Percentiles rank a stretch among this genome's conserved stretches.
These are phyloP conservation scores for Ustilago nuda DNA, from an alignment of 1,284 basidiomycete species.

Conservation along the genomic window DNA sequence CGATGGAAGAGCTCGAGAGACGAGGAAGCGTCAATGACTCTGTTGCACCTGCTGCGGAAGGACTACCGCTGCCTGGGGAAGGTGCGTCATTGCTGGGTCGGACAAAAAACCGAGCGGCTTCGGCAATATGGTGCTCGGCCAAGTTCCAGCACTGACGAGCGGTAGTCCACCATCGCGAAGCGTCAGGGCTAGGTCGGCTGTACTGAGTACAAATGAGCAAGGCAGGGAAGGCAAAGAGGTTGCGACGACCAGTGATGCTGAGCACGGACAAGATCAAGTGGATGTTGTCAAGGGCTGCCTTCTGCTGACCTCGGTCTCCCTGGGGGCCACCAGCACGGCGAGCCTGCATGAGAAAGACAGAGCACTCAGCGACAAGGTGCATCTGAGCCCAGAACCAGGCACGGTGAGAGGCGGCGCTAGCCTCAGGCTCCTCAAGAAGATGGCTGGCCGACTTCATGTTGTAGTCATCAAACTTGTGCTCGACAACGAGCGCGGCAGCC, in stretches of 20 bases:
- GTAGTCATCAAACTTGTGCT: constrained; percentile 71
- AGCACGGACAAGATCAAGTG: constrained; percentile 48
- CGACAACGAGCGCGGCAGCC: constrained; percentile 70
- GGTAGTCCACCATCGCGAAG: constrained; percentile 45
- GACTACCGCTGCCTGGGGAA: constrained; percentile 20
- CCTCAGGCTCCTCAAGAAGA: constrained; percentile 62
- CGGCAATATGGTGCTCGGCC: constrained; percentile 37
- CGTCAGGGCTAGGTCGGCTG: constrained; percentile 39
- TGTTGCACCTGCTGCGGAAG: not conserved
- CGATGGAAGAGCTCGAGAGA: constrained; percentile 28
- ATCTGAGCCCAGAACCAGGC: constrained; percentile 71
- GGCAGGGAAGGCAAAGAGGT: constrained; percentile 49
- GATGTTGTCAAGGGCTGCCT: constrained; percentile 49
- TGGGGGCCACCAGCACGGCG: constrained; percentile 29
- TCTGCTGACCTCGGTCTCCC: constrained; percentile 40
- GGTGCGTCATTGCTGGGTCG: constrained; percentile 41
- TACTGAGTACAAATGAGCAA: constrained; percentile 52
- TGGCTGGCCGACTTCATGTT: constrained; percentile 68
- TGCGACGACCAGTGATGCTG: constrained; percentile 48
- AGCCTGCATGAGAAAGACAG: constrained; percentile 71
- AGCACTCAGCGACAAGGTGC: constrained; percentile 71
- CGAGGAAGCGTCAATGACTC: constrained; percentile 43
- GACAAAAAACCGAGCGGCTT: constrained; percentile 49
- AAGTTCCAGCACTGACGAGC: constrained; percentile 54
- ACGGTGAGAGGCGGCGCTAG: constrained; percentile 59